A percentile compares a stretch with the other conserved stretches of the same genome.
Evolutionary conservation across 108 stramenopile species (phyloP).

Genomic region (Skeletonema costatum): DNA sequence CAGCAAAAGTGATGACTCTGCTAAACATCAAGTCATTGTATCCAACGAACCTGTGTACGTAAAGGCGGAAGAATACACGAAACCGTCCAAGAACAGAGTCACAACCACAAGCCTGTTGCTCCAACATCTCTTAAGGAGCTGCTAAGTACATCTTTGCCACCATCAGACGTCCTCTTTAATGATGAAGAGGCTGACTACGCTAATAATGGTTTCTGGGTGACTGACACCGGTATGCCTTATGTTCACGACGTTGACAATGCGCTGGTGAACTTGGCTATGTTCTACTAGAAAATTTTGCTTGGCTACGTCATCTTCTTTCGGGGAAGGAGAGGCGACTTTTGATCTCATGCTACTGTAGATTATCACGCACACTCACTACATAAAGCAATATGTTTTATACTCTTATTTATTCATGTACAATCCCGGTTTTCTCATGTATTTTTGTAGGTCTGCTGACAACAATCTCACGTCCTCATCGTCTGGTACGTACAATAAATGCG

Average conservation of each 20-base stretch:
- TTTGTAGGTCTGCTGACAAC: too few relatives aligned
- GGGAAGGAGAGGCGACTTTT: not conserved
- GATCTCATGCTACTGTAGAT: not conserved
- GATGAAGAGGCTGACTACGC: constrained; percentile 12
- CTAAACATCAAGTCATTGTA: not conserved
- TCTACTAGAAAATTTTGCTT: constrained; percentile 8
- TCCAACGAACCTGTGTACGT: constrained; percentile 10
- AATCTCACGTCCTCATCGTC: too few relatives aligned
- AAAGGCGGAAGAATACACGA: constrained; percentile 11
- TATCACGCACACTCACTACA: not conserved
- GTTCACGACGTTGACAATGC: constrained; percentile 22
- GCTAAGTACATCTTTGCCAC: constrained; percentile 25
- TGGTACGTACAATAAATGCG: too few relatives aligned
- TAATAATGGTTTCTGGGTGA: not conserved
- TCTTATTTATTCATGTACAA: not conserved
- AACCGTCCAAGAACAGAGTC: not conserved
- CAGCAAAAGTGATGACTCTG: not conserved
- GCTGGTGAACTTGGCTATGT: constrained; percentile 25
- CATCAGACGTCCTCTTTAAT: constrained; percentile 30
- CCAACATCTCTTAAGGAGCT: constrained; percentile 25
- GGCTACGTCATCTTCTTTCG: too few relatives aligned
- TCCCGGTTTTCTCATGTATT: too few relatives aligned
- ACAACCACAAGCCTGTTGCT: not conserved
- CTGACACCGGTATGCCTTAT: constrained; percentile 11
- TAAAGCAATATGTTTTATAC: not conserved